Base-by-base conservation (phyloP, 2,329 filamentous ascomycete genomes). In the Phialocephala subalpina region DNA sequence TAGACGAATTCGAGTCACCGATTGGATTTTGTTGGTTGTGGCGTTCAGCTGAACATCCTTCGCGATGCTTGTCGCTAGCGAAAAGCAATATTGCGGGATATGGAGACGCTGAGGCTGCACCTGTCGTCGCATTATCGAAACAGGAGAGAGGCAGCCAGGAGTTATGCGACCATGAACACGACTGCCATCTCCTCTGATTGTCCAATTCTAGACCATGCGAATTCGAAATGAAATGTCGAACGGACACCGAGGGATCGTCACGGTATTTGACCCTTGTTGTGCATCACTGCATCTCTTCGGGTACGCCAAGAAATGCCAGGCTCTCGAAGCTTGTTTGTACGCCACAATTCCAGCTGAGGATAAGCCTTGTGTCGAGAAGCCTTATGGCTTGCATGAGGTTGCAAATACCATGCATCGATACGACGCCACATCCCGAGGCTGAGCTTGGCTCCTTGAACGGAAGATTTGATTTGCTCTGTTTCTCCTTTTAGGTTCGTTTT, bases 331-430 rank as follows among this genome's bases (percentile, higher is more conserved):
- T 49, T 49, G n/a, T 9, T 49, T 22, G 7, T 49, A 49, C 45
- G 16, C 40, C 40, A 42, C 18, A 16, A 2, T 42, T n/a, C 4
- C 7, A 49, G 45, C 45, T 49, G 45, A 49, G n/a, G 45, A 25
- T 12, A 11, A 49, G 20, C 20, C 11, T 53, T 14, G 49, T 53
- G 27, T 53, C 49, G 6, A 33, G 18, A 29, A 27, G 25, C 22
- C 25, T 29, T 53, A 18, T 33, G 49, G 49, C 49, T 53, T 53
- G 49, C 49, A 53, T 27, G 49, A 29, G 49, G 49, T 25, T 53
- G 11, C 18, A 18, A 33, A 3, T 27, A 33, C 1, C 6, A 29
- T 33, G 49, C 49, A 33, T 12, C 27, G 49, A 53, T 53, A 53
- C 49, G 49, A 33, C 49, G 49, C 49, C 49, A 16, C 25, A 16